Evolutionary conservation across 345 rosid species (phyloP), one percentile per base, ranked within the genome.

Genomic region (Citrus maxima): DNA sequence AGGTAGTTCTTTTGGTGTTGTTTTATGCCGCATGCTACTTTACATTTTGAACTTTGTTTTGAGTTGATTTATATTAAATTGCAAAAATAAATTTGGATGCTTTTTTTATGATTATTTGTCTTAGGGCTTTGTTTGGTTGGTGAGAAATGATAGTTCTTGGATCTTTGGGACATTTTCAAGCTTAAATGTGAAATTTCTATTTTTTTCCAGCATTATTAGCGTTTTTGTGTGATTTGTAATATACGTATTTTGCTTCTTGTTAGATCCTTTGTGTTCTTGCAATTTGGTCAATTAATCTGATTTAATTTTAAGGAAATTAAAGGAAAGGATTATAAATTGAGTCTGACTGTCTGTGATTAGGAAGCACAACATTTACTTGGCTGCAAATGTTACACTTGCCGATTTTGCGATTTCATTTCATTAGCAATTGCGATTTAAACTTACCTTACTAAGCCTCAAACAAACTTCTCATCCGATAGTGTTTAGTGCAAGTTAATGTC

Each of bases 1-100:
- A 93, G 89, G 95, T 91, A 75, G 67, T 68, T 10, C 7, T 18
- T 13, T 9, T 18, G 7, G 2, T 25, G 28, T 16, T 1, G 24
- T 51, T 74, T 32, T 16, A 51, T 40, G 60, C 22, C 24, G 40
- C 18, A 35, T 6, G 38, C 2, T 7, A 14, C 35, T 10, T 73
- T 73, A 35, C 30, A n/a, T 25, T 73, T 34, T 70, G 7, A 27
- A 19, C 10, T 46, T 49, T 14, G 12, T 34, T 18, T 34, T 34
- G 25, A 34, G 69, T 32, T 32, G 4, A 65, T 65, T 46, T 3
- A 18, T 14, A 16, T 5, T 32, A 25, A 14, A 69, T 5, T 49
- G n/a, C 10, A 10, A 30, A 28, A 8, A 27, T 51, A 4, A 10
- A 7, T 14, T 7, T n/a, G 7, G 13, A 12, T 7, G 8, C 12